Percentiles rank a stretch among this genome's conserved stretches.
Evolutionary conservation across 2,329 filamentous ascomycete species (phyloP).

Genomic region (Fusarium sp.): DNA sequence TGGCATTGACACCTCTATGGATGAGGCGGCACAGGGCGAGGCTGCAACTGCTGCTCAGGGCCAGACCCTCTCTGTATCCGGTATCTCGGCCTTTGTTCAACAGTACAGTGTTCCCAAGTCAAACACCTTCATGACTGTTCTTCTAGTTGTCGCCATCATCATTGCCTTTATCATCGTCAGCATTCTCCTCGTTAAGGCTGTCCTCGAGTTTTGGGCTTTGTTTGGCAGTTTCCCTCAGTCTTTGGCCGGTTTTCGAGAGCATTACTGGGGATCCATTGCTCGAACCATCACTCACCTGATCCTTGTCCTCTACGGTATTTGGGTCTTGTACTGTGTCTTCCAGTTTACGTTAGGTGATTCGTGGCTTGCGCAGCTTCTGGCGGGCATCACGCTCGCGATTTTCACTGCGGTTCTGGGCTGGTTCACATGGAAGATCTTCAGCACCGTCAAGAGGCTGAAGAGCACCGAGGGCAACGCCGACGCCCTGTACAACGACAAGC

Average conservation of each 20-base stretch:
- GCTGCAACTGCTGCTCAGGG: constrained; percentile 47
- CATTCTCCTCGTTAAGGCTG: constrained; percentile 89
- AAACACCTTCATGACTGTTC: constrained; percentile 96
- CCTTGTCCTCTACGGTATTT: constrained; percentile 90
- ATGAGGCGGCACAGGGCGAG: constrained; percentile 46
- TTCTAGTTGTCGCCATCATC: constrained; percentile 88
- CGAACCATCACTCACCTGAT: constrained; percentile 92
- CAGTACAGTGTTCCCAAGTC: constrained; percentile 85
- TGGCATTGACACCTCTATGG: constrained; percentile 61
- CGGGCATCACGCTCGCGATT: constrained; percentile 80
- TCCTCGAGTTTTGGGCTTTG: constrained; percentile 92
- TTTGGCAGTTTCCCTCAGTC: constrained; percentile 86
- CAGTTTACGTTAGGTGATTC: constrained; percentile 95
- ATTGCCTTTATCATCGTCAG: constrained; percentile 86
- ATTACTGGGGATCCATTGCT: constrained; percentile 94
- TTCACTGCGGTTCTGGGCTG: constrained; percentile 87
- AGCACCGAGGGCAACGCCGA: constrained; percentile 77
- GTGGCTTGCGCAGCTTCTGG: constrained; percentile 88
- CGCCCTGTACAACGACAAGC: constrained; percentile 87
- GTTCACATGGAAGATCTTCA: constrained; percentile 87
- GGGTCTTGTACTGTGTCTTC: constrained; percentile 95
- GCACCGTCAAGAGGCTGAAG: constrained; percentile 79
- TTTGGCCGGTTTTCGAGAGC: constrained; percentile 87
- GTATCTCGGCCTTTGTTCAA: constrained; percentile 86
- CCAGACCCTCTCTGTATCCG: constrained; percentile 69